Base-by-base conservation (phyloP, 192 early-diverging fungal genomes). In the Coemansia sp. region DNA sequence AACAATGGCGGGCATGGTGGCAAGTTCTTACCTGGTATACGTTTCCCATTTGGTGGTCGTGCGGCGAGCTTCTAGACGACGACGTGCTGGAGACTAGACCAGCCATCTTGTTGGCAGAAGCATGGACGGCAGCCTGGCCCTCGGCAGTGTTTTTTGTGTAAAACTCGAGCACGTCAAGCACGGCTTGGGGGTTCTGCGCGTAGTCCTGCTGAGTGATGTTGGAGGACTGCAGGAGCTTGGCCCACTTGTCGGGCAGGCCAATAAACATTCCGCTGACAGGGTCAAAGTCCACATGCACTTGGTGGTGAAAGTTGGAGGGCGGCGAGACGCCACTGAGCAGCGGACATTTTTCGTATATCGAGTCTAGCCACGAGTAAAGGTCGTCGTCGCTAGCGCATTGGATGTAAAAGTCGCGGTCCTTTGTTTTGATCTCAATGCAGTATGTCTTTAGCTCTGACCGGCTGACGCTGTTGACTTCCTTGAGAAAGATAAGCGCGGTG, bases 351-450 rank as follows among this genome's bases (percentile, higher is more conserved):
- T 91, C 91, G 82, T 98, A 98, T 74, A 99, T 93, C 71, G 94
- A 92, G 70, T 99, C 96, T 88, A 98, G 94, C 98, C 98, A 99
- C 46, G 90, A 90, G 75, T 99, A 99, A 31, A 99, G 84, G 73
- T 99, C 96, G 72, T 96, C 94, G 75, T 99, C 98, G 70, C 88
- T 94, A 72, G 92, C 93, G 74, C 94, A 96, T 10, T 94, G 89
- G 31, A 99, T 82, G 73, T 89, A 96, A 76, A 94, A 98, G 41
- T 90, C 92, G 83, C 94, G 93, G 40, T 97, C 96, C 79, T 93
- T 96, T 38, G 96, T 95, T 38, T 88, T 87, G 53, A 99, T 87
- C 68, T 97, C 95, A 70, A 99, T 94, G 71, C 94, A 98, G 79
- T 94, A 98, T 39, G 89, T 86, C 73, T 97, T 98, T 45, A 93